Conservation (phyloP, 495 filamentous ascomycete genomes). For the Tuber umbilicatum region DNA sequence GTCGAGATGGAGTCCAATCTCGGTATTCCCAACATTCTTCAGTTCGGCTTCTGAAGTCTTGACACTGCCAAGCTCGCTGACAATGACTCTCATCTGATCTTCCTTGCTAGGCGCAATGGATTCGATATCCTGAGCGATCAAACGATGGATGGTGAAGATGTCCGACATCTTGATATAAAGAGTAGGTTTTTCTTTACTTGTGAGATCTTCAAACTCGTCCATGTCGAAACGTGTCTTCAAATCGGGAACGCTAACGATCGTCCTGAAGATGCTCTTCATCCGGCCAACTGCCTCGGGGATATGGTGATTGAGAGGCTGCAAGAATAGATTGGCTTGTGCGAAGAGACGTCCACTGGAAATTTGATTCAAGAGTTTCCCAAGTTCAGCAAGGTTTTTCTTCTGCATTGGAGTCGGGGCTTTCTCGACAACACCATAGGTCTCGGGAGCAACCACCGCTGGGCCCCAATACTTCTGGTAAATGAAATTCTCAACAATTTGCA, state of each 20-base stretch:
- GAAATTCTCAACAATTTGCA: constrained; percentile 82
- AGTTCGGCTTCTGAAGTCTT: constrained; percentile 93
- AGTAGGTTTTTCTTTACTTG: constrained; percentile 89
- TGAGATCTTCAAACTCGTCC: constrained; percentile 96
- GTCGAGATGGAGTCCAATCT: constrained; percentile 86
- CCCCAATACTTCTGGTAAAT: constrained; percentile 91
- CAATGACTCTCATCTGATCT: constrained; percentile 82
- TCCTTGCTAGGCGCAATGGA: constrained; percentile 70
- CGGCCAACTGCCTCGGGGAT: constrained; percentile 78
- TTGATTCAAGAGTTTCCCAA: constrained; percentile 84
- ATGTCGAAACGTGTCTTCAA: constrained; percentile 92
- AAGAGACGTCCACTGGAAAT: constrained; percentile 79
- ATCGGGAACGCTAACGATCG: constrained; percentile 71
- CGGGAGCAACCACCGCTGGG: constrained; percentile 75
- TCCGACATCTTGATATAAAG: constrained; percentile 98
- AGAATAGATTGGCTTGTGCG: constrained; percentile 87
- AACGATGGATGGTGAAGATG: constrained; percentile 90
- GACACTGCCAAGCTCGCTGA: constrained; percentile 87
- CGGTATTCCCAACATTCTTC: constrained; percentile 73
- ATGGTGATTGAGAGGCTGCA: constrained; percentile 88
- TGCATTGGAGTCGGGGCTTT: constrained; percentile 80
- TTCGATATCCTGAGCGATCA: constrained; percentile 71
- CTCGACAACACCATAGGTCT: constrained; percentile 83
- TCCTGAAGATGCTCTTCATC: constrained; percentile 67
- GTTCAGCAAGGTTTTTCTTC: constrained; percentile 85